Conservation (phyloP, 192 early-diverging fungal genomes). For the Coemansia sp. region DNA sequence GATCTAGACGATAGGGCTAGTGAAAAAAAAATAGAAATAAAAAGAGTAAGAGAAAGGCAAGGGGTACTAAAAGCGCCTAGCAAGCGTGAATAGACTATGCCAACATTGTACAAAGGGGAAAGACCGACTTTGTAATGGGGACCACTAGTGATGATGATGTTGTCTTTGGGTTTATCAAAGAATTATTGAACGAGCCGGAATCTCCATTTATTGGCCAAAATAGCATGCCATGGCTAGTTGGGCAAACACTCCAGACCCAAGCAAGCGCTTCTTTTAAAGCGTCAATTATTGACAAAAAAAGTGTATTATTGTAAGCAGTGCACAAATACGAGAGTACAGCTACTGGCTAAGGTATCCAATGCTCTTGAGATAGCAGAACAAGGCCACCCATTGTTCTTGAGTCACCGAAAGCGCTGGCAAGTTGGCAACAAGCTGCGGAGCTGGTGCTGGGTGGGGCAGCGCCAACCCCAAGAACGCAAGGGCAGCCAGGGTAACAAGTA, state of each 20-base stretch:
- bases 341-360: conserved; percentile 11
- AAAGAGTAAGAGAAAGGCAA: neutral
- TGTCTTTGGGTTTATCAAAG: too few relatives aligned
- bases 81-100: neutral
- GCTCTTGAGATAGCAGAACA: conserved; percentile 10
- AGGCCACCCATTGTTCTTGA: conserved; percentile 13
- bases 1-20: neutral
- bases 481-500: conserved; percentile 5
- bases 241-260: too few relatives aligned
- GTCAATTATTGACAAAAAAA: neutral
- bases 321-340: neutral
- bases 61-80: neutral
- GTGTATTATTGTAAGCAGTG: neutral
- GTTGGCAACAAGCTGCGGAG: conserved; percentile 15
- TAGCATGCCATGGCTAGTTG: too few relatives aligned
- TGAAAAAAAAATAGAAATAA: neutral
- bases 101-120: neutral
- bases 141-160: neutral
- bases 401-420: conserved; percentile 14
- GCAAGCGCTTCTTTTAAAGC: too few relatives aligned
- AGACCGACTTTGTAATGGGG: neutral
- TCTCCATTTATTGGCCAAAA: too few relatives aligned
- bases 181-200: too few relatives aligned
- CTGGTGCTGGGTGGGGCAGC: neutral
- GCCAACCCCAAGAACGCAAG: neutral